These are phyloP conservation scores for Fusarium succisae DNA, from an alignment of 2,329 filamentous ascomycete genomes.

Conservation along the genomic window DNA sequence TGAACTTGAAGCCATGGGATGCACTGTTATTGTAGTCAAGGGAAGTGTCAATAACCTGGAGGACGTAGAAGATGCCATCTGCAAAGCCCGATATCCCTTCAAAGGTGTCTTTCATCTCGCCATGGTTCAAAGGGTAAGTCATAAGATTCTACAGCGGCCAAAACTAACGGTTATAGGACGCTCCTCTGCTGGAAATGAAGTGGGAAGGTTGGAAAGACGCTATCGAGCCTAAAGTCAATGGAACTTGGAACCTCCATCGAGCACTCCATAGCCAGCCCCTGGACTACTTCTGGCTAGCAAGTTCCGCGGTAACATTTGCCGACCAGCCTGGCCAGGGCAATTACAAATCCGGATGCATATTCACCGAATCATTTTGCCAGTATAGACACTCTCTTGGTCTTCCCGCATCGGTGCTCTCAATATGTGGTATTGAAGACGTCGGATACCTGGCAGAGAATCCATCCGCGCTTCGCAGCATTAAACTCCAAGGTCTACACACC, in stretches of 20 bases:
- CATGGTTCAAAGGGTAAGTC: constrained; percentile 38
- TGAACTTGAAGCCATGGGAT: constrained; percentile 26
- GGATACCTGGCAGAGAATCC: constrained; percentile 20
- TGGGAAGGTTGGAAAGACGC: constrained; percentile 38
- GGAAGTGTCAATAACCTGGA: constrained; percentile 3
- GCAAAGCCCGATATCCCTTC: constrained; percentile 10
- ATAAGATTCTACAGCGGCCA: too few relatives aligned
- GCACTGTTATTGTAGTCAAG: neutral
- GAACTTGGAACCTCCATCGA: constrained; percentile 45
- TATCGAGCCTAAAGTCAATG: constrained; percentile 46
- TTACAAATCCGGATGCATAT: constrained; percentile 17
- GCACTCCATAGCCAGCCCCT: constrained; percentile 17
- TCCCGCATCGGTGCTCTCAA: constrained; percentile 8
- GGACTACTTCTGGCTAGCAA: constrained; percentile 49
- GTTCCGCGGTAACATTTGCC: neutral
- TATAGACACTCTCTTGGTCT: constrained; percentile 9
- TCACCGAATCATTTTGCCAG: constrained; percentile 18
- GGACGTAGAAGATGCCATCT: constrained; percentile 19
- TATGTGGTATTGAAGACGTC: constrained; percentile 8
- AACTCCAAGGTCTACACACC: neutral
- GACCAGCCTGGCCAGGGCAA: constrained; percentile 20
- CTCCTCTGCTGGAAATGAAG: constrained; percentile 43
- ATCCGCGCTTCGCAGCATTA: neutral
- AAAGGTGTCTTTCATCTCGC: constrained; percentile 43
- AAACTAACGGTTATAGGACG: constrained; percentile 34